phyloP scores from a whole-genome alignment of 163 green algal genomes.

The Chloroidium sp. region DNA sequence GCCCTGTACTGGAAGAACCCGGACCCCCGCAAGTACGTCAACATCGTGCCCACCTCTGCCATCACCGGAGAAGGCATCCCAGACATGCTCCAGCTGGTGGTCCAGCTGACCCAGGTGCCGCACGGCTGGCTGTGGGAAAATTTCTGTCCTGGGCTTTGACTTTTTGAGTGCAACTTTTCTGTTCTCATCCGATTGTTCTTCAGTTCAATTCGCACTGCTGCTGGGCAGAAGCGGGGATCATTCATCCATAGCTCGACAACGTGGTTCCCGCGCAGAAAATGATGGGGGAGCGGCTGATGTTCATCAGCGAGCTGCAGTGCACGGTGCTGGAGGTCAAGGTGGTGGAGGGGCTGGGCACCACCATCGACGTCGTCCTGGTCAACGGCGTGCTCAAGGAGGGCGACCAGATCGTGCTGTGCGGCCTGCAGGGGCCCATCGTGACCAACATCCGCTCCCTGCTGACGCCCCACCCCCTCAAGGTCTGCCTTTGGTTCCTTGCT shows the following conservation, averaged over 20 bases:
- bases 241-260: not conserved
- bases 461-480: slow-evolving; percentile 76
- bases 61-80: slow-evolving; percentile 91
- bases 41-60: slow-evolving; percentile 91
- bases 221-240: not conserved
- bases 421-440: slow-evolving; percentile 82
- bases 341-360: slow-evolving; percentile 92
- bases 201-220: too few species aligned
- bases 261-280: slow-evolving; percentile 39
- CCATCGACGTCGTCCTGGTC: slow-evolving; percentile 89
- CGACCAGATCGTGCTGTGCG: slow-evolving; percentile 86
- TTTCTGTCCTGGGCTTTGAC: too few species aligned
- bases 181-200: too few species aligned
- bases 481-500: slow-evolving; percentile 13
- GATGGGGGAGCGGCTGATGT: slow-evolving; percentile 83
- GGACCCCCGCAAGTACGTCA: slow-evolving; percentile 81
- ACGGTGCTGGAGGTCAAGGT: slow-evolving; percentile 93
- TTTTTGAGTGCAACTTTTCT: too few species aligned
- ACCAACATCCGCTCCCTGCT: slow-evolving; percentile 91
- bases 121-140: too few species aligned
- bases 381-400: slow-evolving; percentile 82
- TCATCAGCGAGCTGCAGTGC: slow-evolving; percentile 61
- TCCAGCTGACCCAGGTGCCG: slow-evolving; percentile 81
- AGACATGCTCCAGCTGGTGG: slow-evolving; percentile 91
- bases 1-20: slow-evolving; percentile 96